A percentile compares a stretch with the other conserved stretches of the same genome.
Evolutionary conservation across 495 filamentous ascomycete species (phyloP).

Genomic region (Pseudoneurospora amorphoporcata): DNA sequence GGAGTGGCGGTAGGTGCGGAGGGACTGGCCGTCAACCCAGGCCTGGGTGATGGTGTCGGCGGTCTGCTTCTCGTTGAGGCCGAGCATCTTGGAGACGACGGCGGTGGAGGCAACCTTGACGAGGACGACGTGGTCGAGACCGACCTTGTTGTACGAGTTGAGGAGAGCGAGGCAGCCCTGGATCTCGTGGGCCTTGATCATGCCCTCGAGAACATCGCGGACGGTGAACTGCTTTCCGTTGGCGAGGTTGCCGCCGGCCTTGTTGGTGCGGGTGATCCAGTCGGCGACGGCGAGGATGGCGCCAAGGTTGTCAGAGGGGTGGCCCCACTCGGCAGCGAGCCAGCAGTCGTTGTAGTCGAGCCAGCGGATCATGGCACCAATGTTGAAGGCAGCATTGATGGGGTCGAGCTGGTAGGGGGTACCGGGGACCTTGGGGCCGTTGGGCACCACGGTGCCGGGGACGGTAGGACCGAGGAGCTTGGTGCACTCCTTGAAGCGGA

Average conservation of each 20-base stretch:
- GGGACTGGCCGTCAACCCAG: slow-evolving; percentile 90
- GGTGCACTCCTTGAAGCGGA: slow-evolving; percentile 90
- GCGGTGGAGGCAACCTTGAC: slow-evolving; percentile 96
- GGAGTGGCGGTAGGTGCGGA: slow-evolving; percentile 92
- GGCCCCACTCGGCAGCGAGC: slow-evolving; percentile 97
- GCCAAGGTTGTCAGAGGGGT: slow-evolving; percentile 93
- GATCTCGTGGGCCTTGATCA: slow-evolving; percentile 99
- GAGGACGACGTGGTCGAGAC: slow-evolving; percentile 91
- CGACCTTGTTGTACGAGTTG: slow-evolving; percentile 98
- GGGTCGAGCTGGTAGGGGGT: slow-evolving; percentile 93
- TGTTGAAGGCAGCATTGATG: slow-evolving; percentile 95
- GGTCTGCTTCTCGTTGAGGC: slow-evolving; percentile 79
- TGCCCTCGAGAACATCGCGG: slow-evolving; percentile 86
- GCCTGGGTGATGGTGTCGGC: slow-evolving; percentile 93
- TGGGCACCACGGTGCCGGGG: slow-evolving; percentile 80
- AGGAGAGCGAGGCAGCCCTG: slow-evolving; percentile 93
- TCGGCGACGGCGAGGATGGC: slow-evolving; percentile 94
- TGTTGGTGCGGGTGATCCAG: slow-evolving; percentile 95
- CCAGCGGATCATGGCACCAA: slow-evolving; percentile 96
- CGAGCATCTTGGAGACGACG: slow-evolving; percentile 89
- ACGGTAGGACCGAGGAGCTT: slow-evolving; percentile 94
- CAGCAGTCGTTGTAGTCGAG: slow-evolving; percentile 99
- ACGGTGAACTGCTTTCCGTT: slow-evolving; percentile 79
- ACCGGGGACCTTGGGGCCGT: slow-evolving; percentile 84
- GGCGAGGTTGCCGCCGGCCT: slow-evolving; percentile 74